Conservation (phyloP, 805 yeast genomes). For the Dipodascopsis uninucleata region DNA sequence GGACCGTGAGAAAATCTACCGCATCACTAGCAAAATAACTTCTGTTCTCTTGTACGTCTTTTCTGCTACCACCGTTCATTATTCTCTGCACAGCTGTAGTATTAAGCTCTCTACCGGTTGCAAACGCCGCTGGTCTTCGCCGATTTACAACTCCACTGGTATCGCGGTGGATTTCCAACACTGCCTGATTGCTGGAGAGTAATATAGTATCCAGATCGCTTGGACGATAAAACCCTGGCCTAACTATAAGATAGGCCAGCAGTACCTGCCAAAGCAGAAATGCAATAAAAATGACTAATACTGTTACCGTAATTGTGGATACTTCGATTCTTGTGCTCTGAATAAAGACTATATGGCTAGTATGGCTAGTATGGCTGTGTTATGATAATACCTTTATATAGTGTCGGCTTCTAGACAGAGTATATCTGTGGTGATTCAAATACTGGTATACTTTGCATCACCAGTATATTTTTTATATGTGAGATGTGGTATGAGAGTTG, state of each 20-base stretch:
- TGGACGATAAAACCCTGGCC: constrained; percentile 16
- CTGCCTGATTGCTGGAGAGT: not conserved
- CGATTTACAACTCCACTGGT: not conserved
- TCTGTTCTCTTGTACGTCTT: not conserved
- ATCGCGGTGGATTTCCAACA: not conserved
- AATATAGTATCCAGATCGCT: not conserved
- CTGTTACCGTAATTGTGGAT: constrained; percentile 16
- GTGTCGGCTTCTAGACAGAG: no score
- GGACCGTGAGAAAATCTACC: constrained; percentile 2
- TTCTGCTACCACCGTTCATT: not conserved
- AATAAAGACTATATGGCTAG: no score
- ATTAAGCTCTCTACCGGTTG: constrained; percentile 2
- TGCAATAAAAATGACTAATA: constrained; percentile 15
- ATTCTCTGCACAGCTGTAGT: constrained; percentile 1
- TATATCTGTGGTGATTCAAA: no score
- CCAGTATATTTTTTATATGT: no score
- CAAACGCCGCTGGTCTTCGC: constrained; percentile 1
- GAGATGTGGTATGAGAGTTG: no score
- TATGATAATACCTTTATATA: no score
- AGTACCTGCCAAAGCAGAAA: constrained; percentile 27
- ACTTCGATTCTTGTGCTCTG: no score
- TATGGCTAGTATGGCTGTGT: no score
- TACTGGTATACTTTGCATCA: no score
- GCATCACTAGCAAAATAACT: not conserved
- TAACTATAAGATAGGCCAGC: constrained; percentile 20